A percentile compares a stretch with the other conserved stretches of the same genome.
These are phyloP conservation scores for Dendrobium chrysotoxum DNA, from an alignment of 106 monocot species.

Conservation along the genomic window DNA sequence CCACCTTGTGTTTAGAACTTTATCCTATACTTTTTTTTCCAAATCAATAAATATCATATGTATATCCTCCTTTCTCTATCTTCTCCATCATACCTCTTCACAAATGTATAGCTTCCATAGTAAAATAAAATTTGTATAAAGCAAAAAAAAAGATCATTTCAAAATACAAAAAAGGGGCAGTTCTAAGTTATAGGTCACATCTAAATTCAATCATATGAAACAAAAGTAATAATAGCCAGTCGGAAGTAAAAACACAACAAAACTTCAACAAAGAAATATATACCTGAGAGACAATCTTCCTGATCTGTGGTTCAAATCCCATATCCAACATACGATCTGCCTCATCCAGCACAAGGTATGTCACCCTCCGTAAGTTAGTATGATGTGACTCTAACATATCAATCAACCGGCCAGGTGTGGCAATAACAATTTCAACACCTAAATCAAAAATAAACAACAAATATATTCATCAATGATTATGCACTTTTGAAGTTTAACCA, in stretches of 20 bases:
- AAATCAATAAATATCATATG: no score
- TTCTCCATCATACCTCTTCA: no score
- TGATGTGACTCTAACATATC: constrained; percentile 99
- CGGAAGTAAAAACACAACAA: background rate
- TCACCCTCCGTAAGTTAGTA: constrained; percentile 91
- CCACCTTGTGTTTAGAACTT: no score
- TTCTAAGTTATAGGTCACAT: background rate
- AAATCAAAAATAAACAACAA: constrained; percentile 9
- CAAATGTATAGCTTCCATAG: no score
- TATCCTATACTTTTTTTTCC: no score
- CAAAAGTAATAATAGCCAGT: background rate
- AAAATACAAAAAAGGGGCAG: background rate
- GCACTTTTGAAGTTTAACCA: background rate
- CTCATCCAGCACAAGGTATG: constrained; percentile 98
- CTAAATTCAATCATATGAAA: background rate
- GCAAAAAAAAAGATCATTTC: background rate
- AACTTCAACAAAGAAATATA: constrained; percentile 7
- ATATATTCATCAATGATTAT: constrained; percentile 2
- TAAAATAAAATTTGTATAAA: background rate
- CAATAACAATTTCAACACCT: constrained; percentile 99
- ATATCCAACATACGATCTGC: constrained; percentile 99
- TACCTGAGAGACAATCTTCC: constrained; percentile 95
- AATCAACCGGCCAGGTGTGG: constrained; percentile 94
- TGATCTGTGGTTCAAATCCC: constrained; percentile 99
- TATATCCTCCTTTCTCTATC: no score